These are phyloP conservation scores for Xylaria sp. DNA, from an alignment of 2,329 filamentous ascomycete genomes.

Conservation along the genomic window DNA sequence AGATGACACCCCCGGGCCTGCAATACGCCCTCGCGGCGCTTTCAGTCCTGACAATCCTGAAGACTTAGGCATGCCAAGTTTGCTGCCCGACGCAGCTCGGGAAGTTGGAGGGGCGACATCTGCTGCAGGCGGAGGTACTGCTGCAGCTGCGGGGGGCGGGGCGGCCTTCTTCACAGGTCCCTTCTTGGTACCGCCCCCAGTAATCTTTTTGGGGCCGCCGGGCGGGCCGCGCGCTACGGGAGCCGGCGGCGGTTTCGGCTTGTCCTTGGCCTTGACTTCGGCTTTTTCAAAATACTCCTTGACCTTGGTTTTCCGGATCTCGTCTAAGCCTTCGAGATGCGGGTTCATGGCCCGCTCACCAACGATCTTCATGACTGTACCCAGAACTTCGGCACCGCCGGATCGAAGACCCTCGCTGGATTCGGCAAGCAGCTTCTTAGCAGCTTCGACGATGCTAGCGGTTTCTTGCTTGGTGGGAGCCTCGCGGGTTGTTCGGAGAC, in stretches of 20 bases:
- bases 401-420: slow-evolving; percentile 83
- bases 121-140: slow-evolving; percentile 44
- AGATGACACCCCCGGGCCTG: slow-evolving; percentile 52
- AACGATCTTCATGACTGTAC: slow-evolving; percentile 98
- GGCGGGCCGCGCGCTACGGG: slow-evolving; percentile 57
- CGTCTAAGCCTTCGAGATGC: slow-evolving; percentile 88
- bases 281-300: slow-evolving; percentile 85
- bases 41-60: slow-evolving; percentile 60
- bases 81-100: slow-evolving; percentile 49
- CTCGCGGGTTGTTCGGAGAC: slow-evolving; percentile 78
- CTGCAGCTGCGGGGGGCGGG: slow-evolving; percentile 42
- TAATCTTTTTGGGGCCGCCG: slow-evolving; percentile 39
- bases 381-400: slow-evolving; percentile 87
- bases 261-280: slow-evolving; percentile 86
- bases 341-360: slow-evolving; percentile 94
- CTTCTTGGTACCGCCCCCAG: slow-evolving; percentile 49
- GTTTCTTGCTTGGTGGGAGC: slow-evolving; percentile 86
- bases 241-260: slow-evolving; percentile 78
- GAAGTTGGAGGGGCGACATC: slow-evolving; percentile 59
- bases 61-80: slow-evolving; percentile 59
- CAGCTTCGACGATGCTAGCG: slow-evolving; percentile 80
- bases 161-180: slow-evolving; percentile 54
- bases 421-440: slow-evolving; percentile 88
- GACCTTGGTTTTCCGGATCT: slow-evolving; percentile 93
- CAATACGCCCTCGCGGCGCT: slow-evolving; percentile 60